Percentiles rank a stretch among this genome's conserved stretches.
These are phyloP conservation scores for Dactylellina parvicollis DNA, from an alignment of 2,329 filamentous ascomycete species.

Conservation along the genomic window DNA sequence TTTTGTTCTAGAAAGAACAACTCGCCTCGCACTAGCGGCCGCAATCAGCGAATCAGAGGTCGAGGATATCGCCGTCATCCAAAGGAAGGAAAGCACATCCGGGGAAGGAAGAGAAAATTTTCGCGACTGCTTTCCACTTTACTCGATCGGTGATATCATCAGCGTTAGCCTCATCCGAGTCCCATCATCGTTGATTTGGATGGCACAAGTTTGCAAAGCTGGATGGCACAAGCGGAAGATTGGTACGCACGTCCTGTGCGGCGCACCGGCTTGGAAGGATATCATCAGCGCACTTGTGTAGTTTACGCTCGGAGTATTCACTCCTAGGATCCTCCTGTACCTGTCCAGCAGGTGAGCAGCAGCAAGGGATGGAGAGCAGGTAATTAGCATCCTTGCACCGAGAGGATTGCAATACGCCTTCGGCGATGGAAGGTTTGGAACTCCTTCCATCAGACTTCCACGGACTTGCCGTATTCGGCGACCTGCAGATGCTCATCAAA, in stretches of 20 bases:
- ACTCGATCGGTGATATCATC: constrained; percentile 15
- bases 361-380: neutral
- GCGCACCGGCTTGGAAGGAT: too few species aligned
- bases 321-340: too few species aligned
- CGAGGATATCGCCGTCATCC: constrained; percentile 27
- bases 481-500: constrained; percentile 20
- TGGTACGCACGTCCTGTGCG: neutral
- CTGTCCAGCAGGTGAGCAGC: neutral
- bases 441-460: constrained; percentile 33
- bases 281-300: too few species aligned
- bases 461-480: constrained; percentile 47
- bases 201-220: too few species aligned
- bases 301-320: too few species aligned
- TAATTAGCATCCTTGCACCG: neutral
- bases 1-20: constrained; percentile 38
- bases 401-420: neutral
- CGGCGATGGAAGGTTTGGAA: constrained; percentile 16
- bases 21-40: constrained; percentile 38
- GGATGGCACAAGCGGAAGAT: constrained; percentile 7
- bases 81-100: constrained; percentile 1
- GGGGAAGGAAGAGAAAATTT: constrained; percentile 17
- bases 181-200: too few species aligned
- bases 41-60: constrained; percentile 23
- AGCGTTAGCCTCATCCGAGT: constrained; percentile 17
- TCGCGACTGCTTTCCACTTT: neutral